Conservation (phyloP, 306 rosid species). For the Urtica urens region DNA sequence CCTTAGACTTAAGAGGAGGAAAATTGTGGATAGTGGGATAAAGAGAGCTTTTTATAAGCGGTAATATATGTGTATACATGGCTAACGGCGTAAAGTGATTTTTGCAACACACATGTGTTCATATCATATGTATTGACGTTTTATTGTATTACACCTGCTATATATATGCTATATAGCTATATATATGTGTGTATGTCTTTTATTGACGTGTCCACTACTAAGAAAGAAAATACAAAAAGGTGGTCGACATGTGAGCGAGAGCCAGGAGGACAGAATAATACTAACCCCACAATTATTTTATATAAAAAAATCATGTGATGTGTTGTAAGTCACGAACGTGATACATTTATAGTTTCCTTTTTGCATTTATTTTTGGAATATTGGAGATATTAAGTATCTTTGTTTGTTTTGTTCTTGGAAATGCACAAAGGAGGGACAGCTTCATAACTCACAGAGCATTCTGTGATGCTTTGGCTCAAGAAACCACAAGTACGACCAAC, state of each 20-base stretch:
- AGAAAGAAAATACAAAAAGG: slow-evolving; percentile 5
- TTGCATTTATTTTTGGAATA: neutral
- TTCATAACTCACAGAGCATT: slow-evolving; percentile 85
- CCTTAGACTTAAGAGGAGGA: too few species aligned
- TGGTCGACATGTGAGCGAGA: slow-evolving; percentile 2
- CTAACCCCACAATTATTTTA: neutral
- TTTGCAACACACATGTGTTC: too few species aligned
- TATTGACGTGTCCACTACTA: neutral
- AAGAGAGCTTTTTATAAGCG: neutral
- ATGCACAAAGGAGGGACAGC: slow-evolving; percentile 66
- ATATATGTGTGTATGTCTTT: neutral
- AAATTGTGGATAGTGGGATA: neutral
- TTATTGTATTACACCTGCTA: neutral
- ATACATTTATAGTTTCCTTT: neutral
- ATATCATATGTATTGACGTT: too few species aligned
- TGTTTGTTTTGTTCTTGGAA: slow-evolving; percentile 15
- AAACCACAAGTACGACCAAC: slow-evolving; percentile 19
- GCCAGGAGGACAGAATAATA: neutral
- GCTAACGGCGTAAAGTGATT: slow-evolving; percentile 11
- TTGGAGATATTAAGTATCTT: neutral
- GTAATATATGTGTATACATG: neutral
- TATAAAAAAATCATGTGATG: too few species aligned
- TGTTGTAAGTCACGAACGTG: neutral
- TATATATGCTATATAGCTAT: slow-evolving; percentile 5
- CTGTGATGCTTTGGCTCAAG: slow-evolving; percentile 75